Evolutionary conservation across 805 yeast genomes (phyloP), one percentile per base, ranked within the genome.

Genomic region (Novakomyces olei): DNA sequence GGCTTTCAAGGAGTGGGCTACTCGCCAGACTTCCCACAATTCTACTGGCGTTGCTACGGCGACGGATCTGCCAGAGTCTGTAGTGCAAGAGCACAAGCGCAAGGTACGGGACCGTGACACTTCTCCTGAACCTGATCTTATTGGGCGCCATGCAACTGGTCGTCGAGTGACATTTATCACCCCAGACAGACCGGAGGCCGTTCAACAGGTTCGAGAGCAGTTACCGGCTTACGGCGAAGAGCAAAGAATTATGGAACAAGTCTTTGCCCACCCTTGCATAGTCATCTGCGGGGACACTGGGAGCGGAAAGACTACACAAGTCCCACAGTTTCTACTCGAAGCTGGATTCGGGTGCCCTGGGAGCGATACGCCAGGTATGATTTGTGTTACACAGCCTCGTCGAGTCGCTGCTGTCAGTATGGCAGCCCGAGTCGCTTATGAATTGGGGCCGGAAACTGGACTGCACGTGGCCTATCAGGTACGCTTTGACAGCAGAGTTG

Each of bases 221-320:
- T 57, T 88, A 14, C 99, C 99, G 1, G 95, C 88, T 0, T 76
- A 67, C 39, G 73, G 73, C 5, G 92, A 80, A 50, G 99, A 88
- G 46, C 92, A 79, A 49, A 60, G 70, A 35, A 77, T 88, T 32
- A 80, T 88, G 95, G 99, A 88, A 49, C 92, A 94, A 1, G 67
- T 88, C 32, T 78, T 77, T 48, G 91, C 85, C 45, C 77, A 85
- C 46, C 94, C 83, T 45, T 75, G 85, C 38, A 70, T 83, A 0
- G 73, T 88, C 9, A 63, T 88, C 17, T 85, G 95, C 57, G 98
- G 98, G 61, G 96, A 83, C 45, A 88, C 98, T 1, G 98, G 98
- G 44, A 81, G 95, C 2, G 98, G 98, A 54, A 88, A 88, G 51
- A 88, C 98, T 1, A 88, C 99, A 0, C 99, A 88, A 54, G 83